Evolutionary conservation across 371 early-diverging fungal species (phyloP), one percentile per base, ranked within the genome.

Genomic region (Lichtheimia hyalospora): DNA sequence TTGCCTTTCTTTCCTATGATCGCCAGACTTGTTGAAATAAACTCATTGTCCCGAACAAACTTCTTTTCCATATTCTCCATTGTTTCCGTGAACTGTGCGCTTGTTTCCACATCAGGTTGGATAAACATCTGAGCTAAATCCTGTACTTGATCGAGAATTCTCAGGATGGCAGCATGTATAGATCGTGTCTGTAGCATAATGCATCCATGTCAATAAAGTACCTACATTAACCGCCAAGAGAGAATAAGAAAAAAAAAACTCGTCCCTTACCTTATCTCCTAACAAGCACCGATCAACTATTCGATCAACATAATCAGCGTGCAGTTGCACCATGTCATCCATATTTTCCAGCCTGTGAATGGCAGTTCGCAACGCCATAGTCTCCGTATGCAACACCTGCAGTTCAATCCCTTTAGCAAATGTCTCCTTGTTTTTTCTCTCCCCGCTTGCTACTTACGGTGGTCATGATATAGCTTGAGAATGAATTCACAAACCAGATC

Each of bases 391-490:
- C 13, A 82, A 61, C 18, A 82, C 71, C 82, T 82, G 60, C 3
- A 60, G 23, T 27, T 49, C 16, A n/a, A 18, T n/a, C n/a, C 53
- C 23, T 34, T 59, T 49, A 18, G 43, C 27, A 34, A 34, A 8
- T 34, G 34, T 34, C 34, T 34, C 34, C 34, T 34, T 34, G 2
- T 8, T 8, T 28, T 7, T 28, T 4, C 10, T 8, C 34, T 8
- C 10, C 34, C 34, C 34, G 34, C 34, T 8, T 34, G 34, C 15
- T 12, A 27, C 63, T 58, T 66, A 77, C 82, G 5, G 80, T 82
- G 10, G 75, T 77, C 78, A 79, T 75, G 5, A 75, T 54, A 58
- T 82, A 82, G 40, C 75, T 57, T 73, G 76, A 79, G 51, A 82
- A 67, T 13, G 73, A 62, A 56, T 82, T 77, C 3, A 82, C 65